Conservation (phyloP, 768 basidiomycete genomes). For the Rhodotorula graminis region DNA sequence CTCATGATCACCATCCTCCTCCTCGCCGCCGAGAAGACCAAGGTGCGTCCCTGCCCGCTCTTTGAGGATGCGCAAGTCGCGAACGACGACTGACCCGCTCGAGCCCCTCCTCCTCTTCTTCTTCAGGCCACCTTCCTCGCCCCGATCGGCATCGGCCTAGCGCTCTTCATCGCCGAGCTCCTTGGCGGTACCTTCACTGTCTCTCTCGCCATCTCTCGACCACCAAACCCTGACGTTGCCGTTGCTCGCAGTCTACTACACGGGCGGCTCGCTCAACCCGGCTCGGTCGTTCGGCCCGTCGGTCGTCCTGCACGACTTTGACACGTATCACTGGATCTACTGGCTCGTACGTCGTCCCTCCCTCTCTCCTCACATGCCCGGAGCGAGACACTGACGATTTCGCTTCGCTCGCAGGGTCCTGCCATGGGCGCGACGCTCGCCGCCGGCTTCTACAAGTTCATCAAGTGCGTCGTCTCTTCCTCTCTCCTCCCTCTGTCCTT, state of each 20-base stretch:
- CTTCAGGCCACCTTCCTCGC: slow-evolving; percentile 48
- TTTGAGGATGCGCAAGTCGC: too few species aligned
- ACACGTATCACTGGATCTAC: slow-evolving; percentile 32
- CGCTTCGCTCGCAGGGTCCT: slow-evolving; percentile 5
- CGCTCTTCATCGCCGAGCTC: slow-evolving; percentile 38
- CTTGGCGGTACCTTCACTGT: slow-evolving; percentile 27
- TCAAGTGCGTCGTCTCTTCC: slow-evolving; percentile 12
- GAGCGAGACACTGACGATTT: fast-evolving
- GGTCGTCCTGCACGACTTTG: slow-evolving; percentile 24
- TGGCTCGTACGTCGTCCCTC: neutral
- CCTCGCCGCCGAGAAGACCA: slow-evolving; percentile 43
- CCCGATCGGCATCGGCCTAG: slow-evolving; percentile 48
- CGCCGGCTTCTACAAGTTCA: slow-evolving; percentile 27
- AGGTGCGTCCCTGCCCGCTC: slow-evolving; percentile 17
- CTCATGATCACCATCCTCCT: slow-evolving; percentile 37
- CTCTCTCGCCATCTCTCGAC: neutral
- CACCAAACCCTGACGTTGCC: neutral
- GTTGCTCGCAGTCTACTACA: neutral
- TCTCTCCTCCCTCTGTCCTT: too few species aligned
- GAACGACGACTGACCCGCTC: too few species aligned
- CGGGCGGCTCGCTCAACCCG: neutral
- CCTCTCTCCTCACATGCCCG: neutral
- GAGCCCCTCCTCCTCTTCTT: too few species aligned
- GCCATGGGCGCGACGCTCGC: slow-evolving; percentile 10
- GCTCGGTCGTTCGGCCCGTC: slow-evolving; percentile 30